Percentiles rank a stretch among this genome's conserved stretches.
phyloP scores from a whole-genome alignment of 1,284 basidiomycete species.

The Ganoderma multipileum region DNA sequence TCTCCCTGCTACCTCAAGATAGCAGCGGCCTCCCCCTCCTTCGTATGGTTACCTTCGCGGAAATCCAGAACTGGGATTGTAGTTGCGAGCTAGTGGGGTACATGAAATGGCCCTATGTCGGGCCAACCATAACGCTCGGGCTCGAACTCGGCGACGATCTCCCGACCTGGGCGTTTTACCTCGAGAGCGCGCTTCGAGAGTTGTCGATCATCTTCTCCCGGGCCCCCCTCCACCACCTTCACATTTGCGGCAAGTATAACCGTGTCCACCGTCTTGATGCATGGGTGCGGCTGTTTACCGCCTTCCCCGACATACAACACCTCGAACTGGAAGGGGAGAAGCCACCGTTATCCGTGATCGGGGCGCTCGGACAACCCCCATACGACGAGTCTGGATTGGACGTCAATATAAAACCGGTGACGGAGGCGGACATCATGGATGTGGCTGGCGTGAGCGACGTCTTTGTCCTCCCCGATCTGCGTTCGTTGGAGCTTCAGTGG shows the following conservation, averaged over 20 bases:
- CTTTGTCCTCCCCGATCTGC: background rate
- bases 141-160: background rate
- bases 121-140: background rate
- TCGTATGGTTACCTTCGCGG: background rate
- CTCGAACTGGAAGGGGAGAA: background rate
- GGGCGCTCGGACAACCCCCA: background rate
- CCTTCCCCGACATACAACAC: background rate
- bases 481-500: background rate
- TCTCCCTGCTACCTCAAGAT: background rate
- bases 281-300: background rate
- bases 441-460: background rate
- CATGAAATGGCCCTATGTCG: background rate
- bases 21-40: background rate
- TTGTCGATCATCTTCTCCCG: background rate
- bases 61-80: background rate
- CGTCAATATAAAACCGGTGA: background rate
- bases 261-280: background rate
- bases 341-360: background rate
- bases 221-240: background rate
- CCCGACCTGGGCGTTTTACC: background rate
- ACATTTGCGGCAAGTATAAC: background rate
- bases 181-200: background rate
- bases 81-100: background rate
- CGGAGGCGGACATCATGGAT: background rate
- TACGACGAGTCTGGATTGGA: background rate